These are phyloP conservation scores for Chaetothyriales sp. DNA, from an alignment of 2,329 filamentous ascomycete genomes.

Conservation along the genomic window DNA sequence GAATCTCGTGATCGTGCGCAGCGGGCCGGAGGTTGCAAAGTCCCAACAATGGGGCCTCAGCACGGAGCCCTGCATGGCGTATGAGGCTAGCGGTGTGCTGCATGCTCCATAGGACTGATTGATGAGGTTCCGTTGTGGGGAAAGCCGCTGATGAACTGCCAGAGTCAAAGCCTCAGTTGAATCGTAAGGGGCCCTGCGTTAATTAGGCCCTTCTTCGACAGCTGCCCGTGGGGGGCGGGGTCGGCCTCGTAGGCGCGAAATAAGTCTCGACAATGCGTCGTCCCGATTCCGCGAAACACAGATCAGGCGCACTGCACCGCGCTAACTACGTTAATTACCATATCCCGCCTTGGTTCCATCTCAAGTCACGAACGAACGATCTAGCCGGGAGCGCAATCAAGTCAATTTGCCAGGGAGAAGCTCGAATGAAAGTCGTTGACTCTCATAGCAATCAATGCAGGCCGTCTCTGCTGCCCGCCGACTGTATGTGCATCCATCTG, in stretches of 20 bases:
- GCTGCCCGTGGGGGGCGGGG: too few relatives aligned
- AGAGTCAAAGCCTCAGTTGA: background rate
- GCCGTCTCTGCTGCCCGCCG: too few relatives aligned
- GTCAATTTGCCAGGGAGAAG: too few relatives aligned
- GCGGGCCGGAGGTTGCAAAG: background rate
- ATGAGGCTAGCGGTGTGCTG: background rate
- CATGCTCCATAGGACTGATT: background rate
- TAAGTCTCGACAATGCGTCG: background rate
- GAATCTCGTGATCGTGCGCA: background rate
- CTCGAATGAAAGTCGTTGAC: too few relatives aligned
- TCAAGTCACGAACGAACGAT: too few relatives aligned
- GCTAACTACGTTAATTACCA: too few relatives aligned
- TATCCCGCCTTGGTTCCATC: too few relatives aligned
- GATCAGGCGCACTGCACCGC: background rate
- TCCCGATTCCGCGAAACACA: background rate
- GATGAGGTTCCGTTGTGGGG: background rate
- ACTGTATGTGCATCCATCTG: too few relatives aligned
- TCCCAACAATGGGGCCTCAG: background rate
- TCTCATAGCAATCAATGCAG: too few relatives aligned
- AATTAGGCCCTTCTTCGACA: background rate
- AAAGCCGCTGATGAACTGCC: background rate
- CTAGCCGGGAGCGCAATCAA: too few relatives aligned
- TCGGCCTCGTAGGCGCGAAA: too few relatives aligned
- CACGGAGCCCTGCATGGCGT: background rate
- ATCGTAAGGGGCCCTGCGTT: background rate